Evolutionary conservation across 2,329 filamentous ascomycete species (phyloP).

Genomic region (Claviceps africana): DNA sequence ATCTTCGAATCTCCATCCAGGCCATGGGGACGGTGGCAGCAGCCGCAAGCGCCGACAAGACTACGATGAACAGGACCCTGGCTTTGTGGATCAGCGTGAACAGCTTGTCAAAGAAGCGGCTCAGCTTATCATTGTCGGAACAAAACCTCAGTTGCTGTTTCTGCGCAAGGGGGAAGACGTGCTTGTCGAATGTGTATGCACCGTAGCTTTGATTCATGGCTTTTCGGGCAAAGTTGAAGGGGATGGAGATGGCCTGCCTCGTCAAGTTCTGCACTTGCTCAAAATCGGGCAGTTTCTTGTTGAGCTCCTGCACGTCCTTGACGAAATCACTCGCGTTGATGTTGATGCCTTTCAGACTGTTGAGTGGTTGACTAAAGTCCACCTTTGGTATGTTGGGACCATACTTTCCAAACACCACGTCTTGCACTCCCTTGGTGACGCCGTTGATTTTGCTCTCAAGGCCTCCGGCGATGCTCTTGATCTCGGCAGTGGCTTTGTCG

Average conservation of each 20-base stretch:
- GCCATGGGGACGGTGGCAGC: slow-evolving; percentile 66
- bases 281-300: slow-evolving; percentile 70
- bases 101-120: slow-evolving; percentile 67
- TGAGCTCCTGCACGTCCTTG: slow-evolving; percentile 55
- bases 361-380: slow-evolving; percentile 50
- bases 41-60: slow-evolving; percentile 57
- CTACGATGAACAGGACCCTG: slow-evolving; percentile 61
- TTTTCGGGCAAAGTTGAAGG: slow-evolving; percentile 67
- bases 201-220: slow-evolving; percentile 58
- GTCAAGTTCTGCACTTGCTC: slow-evolving; percentile 72
- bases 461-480: slow-evolving; percentile 43
- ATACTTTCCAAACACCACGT: slow-evolving; percentile 35
- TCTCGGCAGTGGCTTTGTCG: slow-evolving; percentile 39
- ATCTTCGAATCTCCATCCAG: slow-evolving; percentile 65
- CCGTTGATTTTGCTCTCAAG: slow-evolving; percentile 34
- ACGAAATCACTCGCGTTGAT: slow-evolving; percentile 55
- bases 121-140: slow-evolving; percentile 68
- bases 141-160: slow-evolving; percentile 81
- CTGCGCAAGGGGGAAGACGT: slow-evolving; percentile 65
- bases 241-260: slow-evolving; percentile 55
- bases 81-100: slow-evolving; percentile 52
- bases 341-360: slow-evolving; percentile 54
- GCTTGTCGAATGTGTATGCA: slow-evolving; percentile 63
- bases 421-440: slow-evolving; percentile 29
- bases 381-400: slow-evolving; percentile 34